A percentile compares a stretch with the other conserved stretches of the same genome.
Conservation (phyloP, 2,329 filamentous ascomycete species). For the Botryosphaeria dothidea region DNA sequence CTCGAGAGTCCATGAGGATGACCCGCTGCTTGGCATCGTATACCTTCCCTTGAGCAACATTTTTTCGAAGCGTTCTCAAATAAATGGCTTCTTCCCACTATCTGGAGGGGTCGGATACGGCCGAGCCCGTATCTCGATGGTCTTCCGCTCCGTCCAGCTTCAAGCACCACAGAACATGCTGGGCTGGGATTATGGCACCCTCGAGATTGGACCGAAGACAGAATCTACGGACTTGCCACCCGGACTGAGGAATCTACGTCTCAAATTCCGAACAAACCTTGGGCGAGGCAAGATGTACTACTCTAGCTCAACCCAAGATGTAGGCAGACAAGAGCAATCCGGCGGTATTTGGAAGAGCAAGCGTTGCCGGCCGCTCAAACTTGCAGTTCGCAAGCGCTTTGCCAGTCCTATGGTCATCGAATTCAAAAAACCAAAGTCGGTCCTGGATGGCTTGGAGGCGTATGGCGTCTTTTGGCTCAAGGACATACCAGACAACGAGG, state of each 20-base stretch:
- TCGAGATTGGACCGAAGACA: conserved; percentile 61
- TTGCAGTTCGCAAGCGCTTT: conserved; percentile 65
- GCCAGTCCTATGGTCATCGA: conserved; percentile 57
- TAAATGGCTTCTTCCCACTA: conserved; percentile 67
- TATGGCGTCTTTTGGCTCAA: conserved; percentile 65
- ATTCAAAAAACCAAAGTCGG: conserved; percentile 58
- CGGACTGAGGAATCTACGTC: conserved; percentile 51
- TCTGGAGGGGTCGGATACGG: conserved; percentile 74
- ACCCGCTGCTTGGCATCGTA: conserved; percentile 68
- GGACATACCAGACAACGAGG: conserved; percentile 68
- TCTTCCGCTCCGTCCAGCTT: conserved; percentile 70
- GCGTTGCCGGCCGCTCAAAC: conserved; percentile 45
- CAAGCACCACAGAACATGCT: conserved; percentile 59
- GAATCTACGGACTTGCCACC: conserved; percentile 52
- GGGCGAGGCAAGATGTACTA: conserved; percentile 61
- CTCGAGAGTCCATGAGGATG: conserved; percentile 67
- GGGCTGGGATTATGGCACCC: conserved; percentile 72
- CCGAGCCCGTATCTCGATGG: conserved; percentile 67
- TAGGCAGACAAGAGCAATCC: conserved; percentile 28
- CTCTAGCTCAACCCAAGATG: conserved; percentile 27
- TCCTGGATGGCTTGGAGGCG: conserved; percentile 58
- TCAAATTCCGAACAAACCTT: conserved; percentile 63
- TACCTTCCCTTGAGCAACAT: conserved; percentile 65
- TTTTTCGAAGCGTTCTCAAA: conserved; percentile 63
- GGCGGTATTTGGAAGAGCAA: conserved; percentile 56